Base-by-base conservation (phyloP, 192 early-diverging fungal genomes). In the Rhizophagus clarus region DNA sequence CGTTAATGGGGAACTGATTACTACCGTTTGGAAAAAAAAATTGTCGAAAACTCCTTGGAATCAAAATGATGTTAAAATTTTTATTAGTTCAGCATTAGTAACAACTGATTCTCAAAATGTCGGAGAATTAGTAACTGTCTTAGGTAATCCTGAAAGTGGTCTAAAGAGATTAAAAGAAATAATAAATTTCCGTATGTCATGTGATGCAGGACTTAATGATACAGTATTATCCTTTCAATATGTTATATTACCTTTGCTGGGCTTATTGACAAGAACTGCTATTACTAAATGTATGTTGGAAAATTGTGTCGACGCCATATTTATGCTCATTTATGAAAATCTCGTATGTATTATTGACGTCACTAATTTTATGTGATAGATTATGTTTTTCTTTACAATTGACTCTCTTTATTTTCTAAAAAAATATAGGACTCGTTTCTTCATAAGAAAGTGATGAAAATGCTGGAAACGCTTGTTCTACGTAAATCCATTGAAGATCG, bases 201-300 rank as follows among this genome's bases (percentile, higher is more conserved):
- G 79, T 26, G 81, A 84, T 74, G 82, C 72, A 11, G 84, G 70
- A 2, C 29, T 68, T 14, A 8, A 49, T 3, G 17, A 26, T 10
- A 24, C 26, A 8, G 2, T 66, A 2, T n/a, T 82, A 2, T 85
- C 86, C 4, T 85, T 85, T 51, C 86, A 87, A 29, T 77, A 56
- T 73, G 86, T 84, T 0, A 56, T 85, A 10, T 60, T 87, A n/a
- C 86, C 86, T 11, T 71, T 49, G 0, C 1, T 49, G 47, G 47
- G 47, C 0, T 49, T 85, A 15, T 60, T 87, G 26, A 85, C 83
- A 4, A 56, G 84, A 24, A 80, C 81, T 24, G 72, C 26, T 12
- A 51, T 87, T 37, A 81, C 82, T 24, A 74, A 81, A 28, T 81
- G 82, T 14, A 85, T 75, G 32, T 81, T 85, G 79, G 80, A 78